Evolutionary conservation across 23 red algal genomes (phyloP), one percentile per base, ranked within the genome.

Genomic region (Gracilaria caudata): DNA sequence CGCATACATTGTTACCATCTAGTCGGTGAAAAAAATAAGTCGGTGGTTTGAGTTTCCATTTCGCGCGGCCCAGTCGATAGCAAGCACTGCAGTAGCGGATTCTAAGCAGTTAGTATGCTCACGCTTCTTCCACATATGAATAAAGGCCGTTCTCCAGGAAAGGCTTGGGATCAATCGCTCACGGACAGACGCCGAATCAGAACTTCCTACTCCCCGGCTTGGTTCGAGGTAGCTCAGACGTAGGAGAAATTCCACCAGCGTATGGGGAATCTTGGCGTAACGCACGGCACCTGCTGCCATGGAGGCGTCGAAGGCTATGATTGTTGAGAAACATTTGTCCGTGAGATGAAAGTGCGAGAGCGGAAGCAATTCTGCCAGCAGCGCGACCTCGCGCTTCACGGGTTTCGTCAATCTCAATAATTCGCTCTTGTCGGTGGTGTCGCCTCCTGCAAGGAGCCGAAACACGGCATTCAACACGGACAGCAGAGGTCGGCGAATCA

Each of bases 51-150:
- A 21, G 13, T 54, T 79, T n/a, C n/a, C 0, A 28, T 79, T 33
- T 0, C 38, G 53, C 30, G 47, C 75, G 9, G 11, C 75, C 47
- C 54, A 51, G 17, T 79, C 13, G 8, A 79, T 6, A 25, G 41
- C 75, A 54, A 79, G 75, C 6, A 79, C 41, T n/a, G 75, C 75
- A 55, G 75, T 55, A 28, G 75, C 0, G 24, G 43, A 36, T 79
- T 79, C 75, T 12, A 79, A 13, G 53, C 36, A n/a, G 53, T 55
- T 54, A 26, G 53, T 79, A n/a, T 79, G 75, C 75, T 79, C 43
- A 23, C 13, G 0, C 0, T 17, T 47, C n/a, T 14, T 0, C 51
- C 39, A 54, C 30, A 7, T 53, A 54, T 79, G 75, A 20, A 49
- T n/a, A 26, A 79, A 79, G 11, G 45, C 75, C 7, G 0, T 23